These are phyloP conservation scores for Juncus inflexus DNA, from an alignment of 176 grass and related monocot genomes.

Conservation along the genomic window DNA sequence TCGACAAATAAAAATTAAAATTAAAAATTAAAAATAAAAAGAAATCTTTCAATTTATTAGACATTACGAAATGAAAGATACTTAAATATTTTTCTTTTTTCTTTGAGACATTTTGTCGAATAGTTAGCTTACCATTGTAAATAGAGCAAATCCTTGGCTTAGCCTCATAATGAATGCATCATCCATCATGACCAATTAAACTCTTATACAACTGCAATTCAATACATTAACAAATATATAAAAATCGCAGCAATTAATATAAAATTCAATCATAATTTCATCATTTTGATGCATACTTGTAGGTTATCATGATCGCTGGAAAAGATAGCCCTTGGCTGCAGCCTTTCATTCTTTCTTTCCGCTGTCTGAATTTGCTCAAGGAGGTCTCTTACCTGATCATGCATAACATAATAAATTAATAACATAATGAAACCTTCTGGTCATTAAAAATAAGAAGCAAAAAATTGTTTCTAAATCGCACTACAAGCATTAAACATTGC, in stretches of 20 bases:
- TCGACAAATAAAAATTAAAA: slow-evolving; percentile 30
- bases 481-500: too few relatives aligned
- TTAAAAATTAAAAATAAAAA: neutral
- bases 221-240: neutral
- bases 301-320: slow-evolving; percentile 44
- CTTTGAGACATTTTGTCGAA: neutral
- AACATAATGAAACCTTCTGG: too few relatives aligned
- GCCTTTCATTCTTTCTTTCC: too few relatives aligned
- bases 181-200: slow-evolving; percentile 58
- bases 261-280: neutral
- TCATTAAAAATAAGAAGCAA: too few relatives aligned
- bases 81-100: neutral
- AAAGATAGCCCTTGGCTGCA: slow-evolving; percentile 51
- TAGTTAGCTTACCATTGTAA: slow-evolving; percentile 37
- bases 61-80: too few relatives aligned
- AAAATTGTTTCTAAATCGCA: too few relatives aligned
- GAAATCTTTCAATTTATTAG: too few relatives aligned
- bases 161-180: slow-evolving; percentile 61
- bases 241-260: neutral
- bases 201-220: slow-evolving; percentile 55
- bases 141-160: slow-evolving; percentile 57
- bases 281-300: slow-evolving; percentile 27
- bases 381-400: too few relatives aligned
- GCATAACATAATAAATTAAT: too few relatives aligned
- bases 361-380: too few relatives aligned